A percentile compares a stretch with the other conserved stretches of the same genome.
Evolutionary conservation across 2,329 filamentous ascomycete genomes (phyloP).

Genomic region (Blastomyces emzantsi): DNA sequence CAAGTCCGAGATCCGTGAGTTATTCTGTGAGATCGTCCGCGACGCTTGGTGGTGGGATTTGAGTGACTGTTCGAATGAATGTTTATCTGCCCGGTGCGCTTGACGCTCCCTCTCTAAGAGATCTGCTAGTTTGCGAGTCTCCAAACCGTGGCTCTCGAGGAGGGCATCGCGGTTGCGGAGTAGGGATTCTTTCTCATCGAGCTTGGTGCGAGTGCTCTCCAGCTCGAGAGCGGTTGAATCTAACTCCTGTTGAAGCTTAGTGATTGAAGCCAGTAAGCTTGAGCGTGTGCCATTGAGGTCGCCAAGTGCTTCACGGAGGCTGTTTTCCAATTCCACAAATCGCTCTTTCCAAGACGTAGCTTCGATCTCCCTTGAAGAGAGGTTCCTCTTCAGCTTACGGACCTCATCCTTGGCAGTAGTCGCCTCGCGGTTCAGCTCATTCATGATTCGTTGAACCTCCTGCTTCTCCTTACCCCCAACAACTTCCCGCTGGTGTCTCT

Average conservation of each 20-base stretch:
- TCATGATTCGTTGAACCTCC: slow-evolving; percentile 86
- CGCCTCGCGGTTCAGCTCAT: slow-evolving; percentile 81
- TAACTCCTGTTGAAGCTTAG: slow-evolving; percentile 77
- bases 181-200: slow-evolving; percentile 84
- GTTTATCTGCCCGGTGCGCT: slow-evolving; percentile 73
- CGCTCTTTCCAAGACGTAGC: slow-evolving; percentile 86
- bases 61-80: slow-evolving; percentile 79
- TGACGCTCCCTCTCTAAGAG: slow-evolving; percentile 85
- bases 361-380: slow-evolving; percentile 78
- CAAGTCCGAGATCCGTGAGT: slow-evolving; percentile 74
- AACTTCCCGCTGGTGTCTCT: slow-evolving; percentile 77
- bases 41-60: slow-evolving; percentile 79
- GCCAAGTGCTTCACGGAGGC: slow-evolving; percentile 75
- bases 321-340: slow-evolving; percentile 80
- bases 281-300: slow-evolving; percentile 80
- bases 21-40: slow-evolving; percentile 76
- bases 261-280: slow-evolving; percentile 75
- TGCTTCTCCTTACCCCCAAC: slow-evolving; percentile 85
- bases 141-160: slow-evolving; percentile 79
- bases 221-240: slow-evolving; percentile 77
- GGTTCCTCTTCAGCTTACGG: slow-evolving; percentile 68
- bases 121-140: slow-evolving; percentile 74
- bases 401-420: slow-evolving; percentile 77
- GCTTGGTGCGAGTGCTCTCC: slow-evolving; percentile 62
- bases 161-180: slow-evolving; percentile 83